Conservation (phyloP, 179 eudicot species). For the Amaranthus tricolor region DNA sequence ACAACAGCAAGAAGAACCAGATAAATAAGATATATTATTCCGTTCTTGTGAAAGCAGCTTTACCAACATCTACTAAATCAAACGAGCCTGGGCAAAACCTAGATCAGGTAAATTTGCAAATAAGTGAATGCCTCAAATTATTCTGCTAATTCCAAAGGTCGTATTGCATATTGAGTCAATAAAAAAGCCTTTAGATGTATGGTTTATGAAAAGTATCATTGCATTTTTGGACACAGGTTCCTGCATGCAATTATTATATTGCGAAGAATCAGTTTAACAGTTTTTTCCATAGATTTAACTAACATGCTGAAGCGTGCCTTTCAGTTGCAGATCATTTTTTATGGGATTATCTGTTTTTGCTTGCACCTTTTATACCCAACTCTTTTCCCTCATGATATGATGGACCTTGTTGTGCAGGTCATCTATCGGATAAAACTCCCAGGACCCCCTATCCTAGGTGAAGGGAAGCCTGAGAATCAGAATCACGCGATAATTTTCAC, state of each 20-base stretch:
- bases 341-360: neutral
- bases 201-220: neutral
- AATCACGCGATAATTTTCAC: slow-evolving; percentile 96
- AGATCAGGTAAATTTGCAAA: slow-evolving; percentile 57
- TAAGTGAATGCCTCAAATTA: neutral
- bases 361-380: neutral
- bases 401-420: slow-evolving; percentile 43
- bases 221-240: neutral
- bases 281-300: no score
- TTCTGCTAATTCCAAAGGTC: neutral
- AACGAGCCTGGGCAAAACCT: slow-evolving; percentile 80
- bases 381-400: neutral
- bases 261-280: no score
- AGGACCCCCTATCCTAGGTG: slow-evolving; percentile 88
- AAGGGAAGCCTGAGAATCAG: slow-evolving; percentile 99
- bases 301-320: neutral
- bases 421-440: slow-evolving; percentile 86
- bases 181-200: no score
- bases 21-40: slow-evolving; percentile 78
- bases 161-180: neutral
- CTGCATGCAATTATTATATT: neutral
- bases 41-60: slow-evolving; percentile 79
- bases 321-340: neutral
- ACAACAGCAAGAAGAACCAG: slow-evolving; percentile 36
- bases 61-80: slow-evolving; percentile 73